Evolutionary conservation across 108 stramenopile species (phyloP).

Genomic region (Pseudonitzschia delicatissima): DNA sequence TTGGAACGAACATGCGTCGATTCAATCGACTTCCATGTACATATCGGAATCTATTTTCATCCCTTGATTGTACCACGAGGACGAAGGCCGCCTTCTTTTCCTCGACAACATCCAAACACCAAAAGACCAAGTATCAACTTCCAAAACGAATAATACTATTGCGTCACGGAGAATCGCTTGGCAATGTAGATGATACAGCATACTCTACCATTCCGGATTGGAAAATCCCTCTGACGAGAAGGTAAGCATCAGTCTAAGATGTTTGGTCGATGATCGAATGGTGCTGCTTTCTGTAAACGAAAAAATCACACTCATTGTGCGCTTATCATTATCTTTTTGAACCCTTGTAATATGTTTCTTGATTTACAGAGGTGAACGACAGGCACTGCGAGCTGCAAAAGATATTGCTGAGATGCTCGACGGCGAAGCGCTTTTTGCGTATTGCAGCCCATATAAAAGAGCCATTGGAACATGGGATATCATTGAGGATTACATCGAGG

Average conservation of each 20-base stretch:
- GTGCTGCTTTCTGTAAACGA: too few species aligned
- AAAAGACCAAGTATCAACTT: conserved; percentile 11
- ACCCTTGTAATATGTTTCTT: neutral
- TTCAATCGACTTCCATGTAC: neutral
- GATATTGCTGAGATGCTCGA: conserved; percentile 24
- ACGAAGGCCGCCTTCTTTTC: neutral
- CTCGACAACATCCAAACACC: neutral
- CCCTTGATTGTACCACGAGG: neutral
- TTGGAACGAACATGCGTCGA: neutral
- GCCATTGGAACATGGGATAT: conserved; percentile 45
- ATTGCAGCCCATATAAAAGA: conserved; percentile 54
- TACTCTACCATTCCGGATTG: conserved; percentile 75
- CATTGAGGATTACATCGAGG: conserved; percentile 19
- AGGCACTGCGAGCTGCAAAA: conserved; percentile 23
- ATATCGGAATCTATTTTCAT: neutral
- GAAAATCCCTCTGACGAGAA: conserved; percentile 58
- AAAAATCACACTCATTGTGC: neutral
- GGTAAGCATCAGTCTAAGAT: neutral
- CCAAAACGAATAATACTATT: conserved; percentile 68
- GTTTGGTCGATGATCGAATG: too few species aligned
- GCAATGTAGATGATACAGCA: conserved; percentile 68
- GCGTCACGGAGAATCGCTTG: conserved; percentile 71
- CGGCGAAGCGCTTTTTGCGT: conserved; percentile 30
- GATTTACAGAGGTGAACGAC: conserved; percentile 24
- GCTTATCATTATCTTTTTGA: neutral